Evolutionary conservation across 2,329 filamentous ascomycete genomes (phyloP).

Genomic region (Fusarium scirpi): DNA sequence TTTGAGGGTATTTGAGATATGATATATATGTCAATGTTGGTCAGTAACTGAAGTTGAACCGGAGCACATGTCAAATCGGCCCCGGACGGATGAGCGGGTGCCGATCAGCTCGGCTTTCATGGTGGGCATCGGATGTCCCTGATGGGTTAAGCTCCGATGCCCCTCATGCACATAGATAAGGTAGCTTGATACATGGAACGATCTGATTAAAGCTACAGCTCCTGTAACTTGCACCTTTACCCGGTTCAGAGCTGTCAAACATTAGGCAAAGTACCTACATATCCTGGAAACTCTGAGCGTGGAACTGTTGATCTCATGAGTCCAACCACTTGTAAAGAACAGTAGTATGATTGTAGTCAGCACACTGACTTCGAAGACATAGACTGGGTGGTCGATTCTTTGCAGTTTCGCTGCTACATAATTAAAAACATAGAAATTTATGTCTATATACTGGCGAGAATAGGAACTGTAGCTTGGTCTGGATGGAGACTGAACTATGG

Average conservation of each 20-base stretch:
- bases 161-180: not conserved
- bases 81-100: conserved; percentile 43
- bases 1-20: not conserved
- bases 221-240: not conserved
- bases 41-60: conserved; percentile 8
- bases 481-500: not conserved
- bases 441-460: not conserved
- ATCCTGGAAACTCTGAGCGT: not conserved
- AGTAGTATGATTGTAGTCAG: not conserved
- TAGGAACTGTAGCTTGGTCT: not conserved
- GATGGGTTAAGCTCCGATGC: conserved; percentile 30
- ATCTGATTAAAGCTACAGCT: not conserved
- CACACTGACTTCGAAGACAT: not conserved
- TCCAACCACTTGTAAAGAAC: not conserved
- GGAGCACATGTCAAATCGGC: conserved; percentile 36
- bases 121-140: conserved; percentile 24
- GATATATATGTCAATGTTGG: not conserved
- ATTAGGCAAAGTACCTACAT: not conserved
- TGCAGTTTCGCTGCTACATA: too few relatives aligned
- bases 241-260: not conserved
- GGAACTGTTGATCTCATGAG: not conserved
- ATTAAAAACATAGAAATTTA: not conserved
- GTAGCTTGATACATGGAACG: not conserved
- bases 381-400: not conserved
- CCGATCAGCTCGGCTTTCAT: conserved; percentile 32